A percentile compares a stretch with the other conserved stretches of the same genome.
Conservation (phyloP, 1,139 yeast genomes). For the Zygoascus meyerae region DNA sequence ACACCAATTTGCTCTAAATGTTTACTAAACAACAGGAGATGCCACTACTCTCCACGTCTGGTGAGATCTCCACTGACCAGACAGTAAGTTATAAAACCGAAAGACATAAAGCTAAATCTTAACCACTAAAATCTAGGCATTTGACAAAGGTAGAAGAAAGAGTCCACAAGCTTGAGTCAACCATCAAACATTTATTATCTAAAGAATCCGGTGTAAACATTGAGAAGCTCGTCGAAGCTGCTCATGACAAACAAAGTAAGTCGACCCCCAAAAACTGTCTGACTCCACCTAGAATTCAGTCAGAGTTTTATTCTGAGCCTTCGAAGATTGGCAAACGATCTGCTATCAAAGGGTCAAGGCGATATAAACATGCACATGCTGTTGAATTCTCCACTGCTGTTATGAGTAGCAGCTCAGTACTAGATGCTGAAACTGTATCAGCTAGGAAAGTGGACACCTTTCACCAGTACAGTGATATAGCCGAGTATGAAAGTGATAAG, state of each 20-base stretch:
- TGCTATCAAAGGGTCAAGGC: too few species aligned
- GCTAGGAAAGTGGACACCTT: too few species aligned
- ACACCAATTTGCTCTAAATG: conserved; percentile 76
- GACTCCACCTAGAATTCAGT: too few species aligned
- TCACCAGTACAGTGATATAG: too few species aligned
- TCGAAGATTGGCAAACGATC: too few species aligned
- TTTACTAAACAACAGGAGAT: conserved; percentile 62
- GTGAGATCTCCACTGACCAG: conserved; percentile 78
- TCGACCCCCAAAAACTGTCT: too few species aligned
- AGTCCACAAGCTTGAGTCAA: conserved; percentile 49
- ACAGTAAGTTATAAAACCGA: conserved; percentile 40
- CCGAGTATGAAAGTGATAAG: too few species aligned
- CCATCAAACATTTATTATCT: conserved; percentile 40
- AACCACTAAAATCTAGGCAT: conserved; percentile 16
- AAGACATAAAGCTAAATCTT: not conserved
- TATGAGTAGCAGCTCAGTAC: too few species aligned
- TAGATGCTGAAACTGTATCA: too few species aligned
- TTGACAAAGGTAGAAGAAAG: conserved; percentile 69
- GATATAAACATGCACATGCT: too few species aligned
- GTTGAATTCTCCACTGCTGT: too few species aligned
- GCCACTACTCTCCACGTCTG: conserved; percentile 71
- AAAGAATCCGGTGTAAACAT: conserved; percentile 43
- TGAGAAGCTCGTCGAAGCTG: not conserved
- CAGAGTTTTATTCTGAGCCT: too few species aligned
- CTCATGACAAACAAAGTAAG: not conserved